These are phyloP conservation scores for Fusarium pseudonygamai DNA, from an alignment of 2,329 filamentous ascomycete genomes.

Conservation along the genomic window DNA sequence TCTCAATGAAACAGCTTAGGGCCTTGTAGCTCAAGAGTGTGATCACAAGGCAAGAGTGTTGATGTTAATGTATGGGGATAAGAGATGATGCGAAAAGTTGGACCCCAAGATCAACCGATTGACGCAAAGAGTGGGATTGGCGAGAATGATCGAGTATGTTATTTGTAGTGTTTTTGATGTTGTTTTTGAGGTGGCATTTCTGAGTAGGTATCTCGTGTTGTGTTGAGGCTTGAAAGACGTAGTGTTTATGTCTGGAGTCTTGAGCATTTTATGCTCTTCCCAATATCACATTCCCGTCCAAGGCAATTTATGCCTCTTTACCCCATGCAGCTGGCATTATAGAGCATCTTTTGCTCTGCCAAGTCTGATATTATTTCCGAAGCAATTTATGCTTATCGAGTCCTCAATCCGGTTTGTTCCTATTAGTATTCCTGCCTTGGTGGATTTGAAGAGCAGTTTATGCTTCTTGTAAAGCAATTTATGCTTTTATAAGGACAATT, in stretches of 20 bases:
- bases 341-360: too few relatives aligned
- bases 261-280: neutral
- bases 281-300: neutral
- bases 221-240: neutral
- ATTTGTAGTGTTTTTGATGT: neutral
- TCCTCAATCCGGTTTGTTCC: accelerated
- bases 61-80: neutral
- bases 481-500: neutral
- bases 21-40: too few relatives aligned
- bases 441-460: neutral
- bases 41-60: neutral
- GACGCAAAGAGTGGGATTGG: too few relatives aligned
- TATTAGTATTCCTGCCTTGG: too few relatives aligned
- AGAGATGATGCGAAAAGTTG: too few relatives aligned
- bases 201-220: neutral
- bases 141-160: too few relatives aligned
- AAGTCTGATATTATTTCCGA: too few relatives aligned
- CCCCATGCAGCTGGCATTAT: accelerated
- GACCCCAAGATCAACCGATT: too few relatives aligned
- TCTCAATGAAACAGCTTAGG: too few relatives aligned
- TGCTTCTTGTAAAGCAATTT: neutral
- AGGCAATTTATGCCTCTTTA: neutral
- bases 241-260: accelerated
- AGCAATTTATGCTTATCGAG: neutral
- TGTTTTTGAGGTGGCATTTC: neutral